phyloP scores from a whole-genome alignment of 768 basidiomycete genomes.

The Tricholoma sp. region DNA sequence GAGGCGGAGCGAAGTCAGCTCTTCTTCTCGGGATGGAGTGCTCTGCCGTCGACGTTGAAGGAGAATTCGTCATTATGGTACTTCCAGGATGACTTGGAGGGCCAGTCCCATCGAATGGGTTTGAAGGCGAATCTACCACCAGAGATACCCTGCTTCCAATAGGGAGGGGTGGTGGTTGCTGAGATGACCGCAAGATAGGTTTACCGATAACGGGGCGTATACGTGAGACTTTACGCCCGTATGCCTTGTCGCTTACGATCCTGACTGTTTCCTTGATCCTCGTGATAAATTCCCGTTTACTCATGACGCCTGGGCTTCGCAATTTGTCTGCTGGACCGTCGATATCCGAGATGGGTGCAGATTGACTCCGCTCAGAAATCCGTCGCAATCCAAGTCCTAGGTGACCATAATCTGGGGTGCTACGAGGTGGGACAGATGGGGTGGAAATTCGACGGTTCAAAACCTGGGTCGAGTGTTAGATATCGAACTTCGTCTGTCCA shows the following conservation, averaged over 20 bases:
- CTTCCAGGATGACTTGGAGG: constrained; percentile 39
- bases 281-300: constrained; percentile 65
- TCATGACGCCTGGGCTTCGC: constrained; percentile 53
- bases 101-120: constrained; percentile 37
- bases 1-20: constrained; percentile 64
- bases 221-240: constrained; percentile 28
- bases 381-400: constrained; percentile 48
- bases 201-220: constrained; percentile 52
- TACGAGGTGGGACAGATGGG: constrained; percentile 10
- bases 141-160: constrained; percentile 8
- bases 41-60: constrained; percentile 59
- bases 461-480: constrained; percentile 8
- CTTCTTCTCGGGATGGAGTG: constrained; percentile 64
- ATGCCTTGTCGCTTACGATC: constrained; percentile 57
- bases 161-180: constrained; percentile 8
- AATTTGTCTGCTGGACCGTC: constrained; percentile 21
- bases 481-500: constrained; percentile 15
- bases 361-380: constrained; percentile 39
- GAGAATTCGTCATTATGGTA: constrained; percentile 51
- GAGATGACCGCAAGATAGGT: constrained; percentile 40
- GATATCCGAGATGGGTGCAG: constrained; percentile 15
- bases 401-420: constrained; percentile 24
- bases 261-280: constrained; percentile 59
- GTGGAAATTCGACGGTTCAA: constrained; percentile 15
- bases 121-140: constrained; percentile 29